phyloP scores from a whole-genome alignment of 106 monocot species.

The Allium fistulosum region DNA sequence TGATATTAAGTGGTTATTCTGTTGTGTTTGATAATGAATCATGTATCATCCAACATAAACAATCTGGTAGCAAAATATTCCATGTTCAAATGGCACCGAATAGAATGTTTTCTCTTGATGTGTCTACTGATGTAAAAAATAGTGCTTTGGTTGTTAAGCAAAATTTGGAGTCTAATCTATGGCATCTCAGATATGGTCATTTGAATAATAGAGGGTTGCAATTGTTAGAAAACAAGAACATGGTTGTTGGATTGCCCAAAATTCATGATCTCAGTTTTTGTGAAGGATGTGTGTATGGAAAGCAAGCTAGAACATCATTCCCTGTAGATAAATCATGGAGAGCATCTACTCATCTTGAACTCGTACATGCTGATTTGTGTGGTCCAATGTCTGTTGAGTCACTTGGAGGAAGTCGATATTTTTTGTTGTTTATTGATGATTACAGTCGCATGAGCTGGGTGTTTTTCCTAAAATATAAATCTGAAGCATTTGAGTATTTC shows the following conservation, averaged over 20 bases:
- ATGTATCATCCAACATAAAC: background rate
- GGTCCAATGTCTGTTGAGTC: background rate
- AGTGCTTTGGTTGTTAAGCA: background rate
- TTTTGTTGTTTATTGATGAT: too few relatives aligned
- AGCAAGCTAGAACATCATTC: too few relatives aligned
- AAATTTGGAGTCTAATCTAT: background rate
- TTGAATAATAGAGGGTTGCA: too few relatives aligned
- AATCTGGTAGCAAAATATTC: background rate
- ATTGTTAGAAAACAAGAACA: too few relatives aligned
- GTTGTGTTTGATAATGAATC: background rate
- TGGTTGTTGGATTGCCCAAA: background rate
- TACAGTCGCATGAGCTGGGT: too few relatives aligned
- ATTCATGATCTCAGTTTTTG: background rate
- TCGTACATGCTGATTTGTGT: conserved; percentile 7
- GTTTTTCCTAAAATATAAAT: background rate
- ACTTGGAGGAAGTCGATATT: background rate
- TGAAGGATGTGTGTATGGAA: background rate
- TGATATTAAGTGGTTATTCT: background rate
- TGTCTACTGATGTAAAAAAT: background rate
- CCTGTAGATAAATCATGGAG: too few relatives aligned
- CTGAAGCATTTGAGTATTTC: conserved; percentile 1
- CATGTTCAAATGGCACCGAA: background rate
- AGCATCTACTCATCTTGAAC: background rate
- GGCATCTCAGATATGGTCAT: background rate
- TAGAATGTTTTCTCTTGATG: background rate